Evolutionary conservation across 345 rosid species (phyloP).

Genomic region (Salix viminalis): DNA sequence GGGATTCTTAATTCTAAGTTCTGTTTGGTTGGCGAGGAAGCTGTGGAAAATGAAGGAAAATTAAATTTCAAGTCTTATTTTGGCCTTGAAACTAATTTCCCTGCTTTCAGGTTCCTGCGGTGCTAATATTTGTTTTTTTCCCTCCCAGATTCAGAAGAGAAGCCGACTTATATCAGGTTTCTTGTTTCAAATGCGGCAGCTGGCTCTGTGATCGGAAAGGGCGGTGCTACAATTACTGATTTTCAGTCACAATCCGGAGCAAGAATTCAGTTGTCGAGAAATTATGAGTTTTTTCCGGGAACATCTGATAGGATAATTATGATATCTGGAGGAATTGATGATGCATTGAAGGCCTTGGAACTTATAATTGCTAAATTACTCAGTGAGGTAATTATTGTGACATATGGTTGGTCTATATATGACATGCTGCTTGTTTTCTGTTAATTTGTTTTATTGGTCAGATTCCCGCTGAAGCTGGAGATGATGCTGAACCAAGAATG

Average conservation of each 20-base stretch:
- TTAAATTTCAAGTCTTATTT: background rate
- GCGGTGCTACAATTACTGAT: conserved; percentile 94
- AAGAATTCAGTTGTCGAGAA: conserved; percentile 91
- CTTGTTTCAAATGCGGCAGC: conserved; percentile 98
- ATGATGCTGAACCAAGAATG: conserved; percentile 72
- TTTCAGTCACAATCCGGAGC: conserved; percentile 95
- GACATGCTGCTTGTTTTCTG: conserved; percentile 1
- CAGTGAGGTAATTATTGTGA: conserved; percentile 62
- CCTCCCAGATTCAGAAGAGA: conserved; percentile 63
- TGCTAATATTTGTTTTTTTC: background rate
- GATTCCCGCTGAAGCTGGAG: conserved; percentile 73
- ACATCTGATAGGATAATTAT: conserved; percentile 88
- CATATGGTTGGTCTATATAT: background rate
- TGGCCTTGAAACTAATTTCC: background rate
- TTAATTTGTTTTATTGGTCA: conserved; percentile 30
- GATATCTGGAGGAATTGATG: conserved; percentile 78
- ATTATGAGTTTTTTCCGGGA: conserved; percentile 89
- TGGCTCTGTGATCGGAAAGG: conserved; percentile 98
- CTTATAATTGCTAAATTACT: conserved; percentile 79
- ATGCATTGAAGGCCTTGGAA: conserved; percentile 69
- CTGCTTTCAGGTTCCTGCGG: background rate
- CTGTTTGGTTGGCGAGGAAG: conserved; percentile 3
- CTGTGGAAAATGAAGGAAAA: background rate
- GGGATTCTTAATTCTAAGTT: background rate
- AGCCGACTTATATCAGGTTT: conserved; percentile 71